Percentiles rank a stretch among this genome's conserved stretches.
Evolutionary conservation across 768 basidiomycete species (phyloP).

Genomic region (Galerina marginata): DNA sequence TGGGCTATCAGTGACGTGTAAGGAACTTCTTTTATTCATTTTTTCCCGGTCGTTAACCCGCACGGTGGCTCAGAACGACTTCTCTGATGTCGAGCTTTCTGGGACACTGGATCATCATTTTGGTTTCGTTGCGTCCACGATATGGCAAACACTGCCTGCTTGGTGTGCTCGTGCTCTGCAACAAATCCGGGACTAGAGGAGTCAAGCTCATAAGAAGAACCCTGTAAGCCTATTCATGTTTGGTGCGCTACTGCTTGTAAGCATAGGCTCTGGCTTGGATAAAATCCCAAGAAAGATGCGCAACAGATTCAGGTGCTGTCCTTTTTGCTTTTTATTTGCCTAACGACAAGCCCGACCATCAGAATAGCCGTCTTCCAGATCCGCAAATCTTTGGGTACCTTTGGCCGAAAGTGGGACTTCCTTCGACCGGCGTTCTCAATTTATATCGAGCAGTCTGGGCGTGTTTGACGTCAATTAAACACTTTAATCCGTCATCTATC

Average conservation of each 20-base stretch:
- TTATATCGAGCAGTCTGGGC: constrained; percentile 28
- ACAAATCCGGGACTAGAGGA: not conserved
- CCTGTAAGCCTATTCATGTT: too few species aligned
- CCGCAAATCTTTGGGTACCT: constrained; percentile 42
- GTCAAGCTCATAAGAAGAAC: not conserved
- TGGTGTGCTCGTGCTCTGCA: not conserved
- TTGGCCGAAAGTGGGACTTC: constrained; percentile 32
- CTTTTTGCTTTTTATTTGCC: constrained; percentile 38
- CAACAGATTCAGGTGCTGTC: constrained; percentile 35
- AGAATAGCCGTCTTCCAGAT: constrained; percentile 44
- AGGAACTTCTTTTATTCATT: constrained; percentile 25
- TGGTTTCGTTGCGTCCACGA: not conserved
- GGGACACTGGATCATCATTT: constrained; percentile 8
- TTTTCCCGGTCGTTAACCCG: constrained; percentile 17
- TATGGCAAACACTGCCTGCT: not conserved
- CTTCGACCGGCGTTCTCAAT: constrained; percentile 34
- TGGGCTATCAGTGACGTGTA: constrained; percentile 23
- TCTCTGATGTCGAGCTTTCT: constrained; percentile 12
- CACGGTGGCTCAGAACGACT: constrained; percentile 1
- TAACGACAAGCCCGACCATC: constrained; percentile 43
- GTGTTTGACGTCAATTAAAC: constrained; percentile 52
- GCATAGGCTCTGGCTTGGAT: not conserved
- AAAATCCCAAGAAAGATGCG: not conserved
- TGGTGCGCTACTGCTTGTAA: too few species aligned
- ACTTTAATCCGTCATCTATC: constrained; percentile 44